Base-by-base conservation (phyloP, 306 rosid species). In the Ormosia emarginata region DNA sequence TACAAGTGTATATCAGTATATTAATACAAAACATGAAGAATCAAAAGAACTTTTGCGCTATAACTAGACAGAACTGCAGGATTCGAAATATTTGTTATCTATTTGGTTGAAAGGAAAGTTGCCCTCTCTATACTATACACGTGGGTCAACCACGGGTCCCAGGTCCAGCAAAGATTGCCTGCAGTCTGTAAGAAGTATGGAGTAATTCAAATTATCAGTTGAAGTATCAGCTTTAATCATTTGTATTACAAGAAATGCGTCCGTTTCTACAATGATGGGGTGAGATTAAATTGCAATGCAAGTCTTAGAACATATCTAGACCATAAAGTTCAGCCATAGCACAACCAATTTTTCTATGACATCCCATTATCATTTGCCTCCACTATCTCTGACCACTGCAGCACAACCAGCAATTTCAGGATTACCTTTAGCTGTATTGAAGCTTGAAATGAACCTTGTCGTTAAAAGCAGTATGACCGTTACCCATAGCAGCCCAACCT, bases 241-340 rank as follows among this genome's bases (percentile, higher is more conserved):
- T 59, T 64, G 18, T 32, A 17, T 36, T 34, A 63, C 14, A 43
- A 30, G 56, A 74, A 57, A 18, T 40, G 68, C 56, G n/a, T 12
- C 56, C 2, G 9, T 74, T 75, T 36, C 59, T 59, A 57, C 36
- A 57, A 41, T 73, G 53, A 24, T 58, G 69, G 79, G 67, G 14
- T 74, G 68, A 74, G 57, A 74, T 29, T 56, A 52, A 36, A n/a
- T 55, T 73, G 49, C 39, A 37, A 56, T 6, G 49, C n/a, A 52
- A 61, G 58, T 52, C 17, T 61, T 71, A 8, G 49, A 39, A 12
- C 67, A 55, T 74, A 32, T 62, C 67, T 4, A 32, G 81, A 46
- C 39, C 61, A 49, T 15, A 36, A 70, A 34, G 81, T 49, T 47
- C 81, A 77, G 72, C 49, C 63, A 77, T 65, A 40, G 11, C 58